Conservation (phyloP, 805 yeast species). For the Metschnikowia kofuensis region DNA sequence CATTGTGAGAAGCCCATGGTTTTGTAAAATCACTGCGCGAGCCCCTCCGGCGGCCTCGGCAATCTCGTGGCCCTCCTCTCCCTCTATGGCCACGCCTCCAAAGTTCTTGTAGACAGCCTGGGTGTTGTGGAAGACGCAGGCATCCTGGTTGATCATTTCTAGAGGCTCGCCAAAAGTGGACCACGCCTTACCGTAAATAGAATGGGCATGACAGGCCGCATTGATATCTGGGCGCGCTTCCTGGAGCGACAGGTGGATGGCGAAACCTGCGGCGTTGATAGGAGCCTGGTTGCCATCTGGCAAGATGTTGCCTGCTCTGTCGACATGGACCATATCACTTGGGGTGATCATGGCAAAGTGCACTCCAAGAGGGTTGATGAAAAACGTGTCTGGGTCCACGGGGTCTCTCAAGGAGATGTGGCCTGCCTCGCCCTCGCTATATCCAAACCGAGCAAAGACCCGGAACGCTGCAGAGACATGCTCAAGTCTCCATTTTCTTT, state of each 20-base stretch:
- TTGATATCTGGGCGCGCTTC: constrained; percentile 11
- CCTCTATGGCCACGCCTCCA: constrained; percentile 14
- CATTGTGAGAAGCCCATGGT: constrained; percentile 14
- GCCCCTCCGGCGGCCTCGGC: constrained; percentile 9
- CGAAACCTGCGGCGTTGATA: constrained; percentile 13
- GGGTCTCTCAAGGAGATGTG: constrained; percentile 14
- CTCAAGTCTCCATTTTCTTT: constrained; percentile 9
- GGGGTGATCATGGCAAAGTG: constrained; percentile 12
- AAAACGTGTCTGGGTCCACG: constrained; percentile 13
- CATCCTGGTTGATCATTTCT: constrained; percentile 13
- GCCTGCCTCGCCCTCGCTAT: constrained; percentile 12
- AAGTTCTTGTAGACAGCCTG: constrained; percentile 9
- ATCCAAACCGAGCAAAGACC: constrained; percentile 12
- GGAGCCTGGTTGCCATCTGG: constrained; percentile 12
- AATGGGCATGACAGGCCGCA: constrained; percentile 15
- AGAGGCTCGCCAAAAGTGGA: constrained; percentile 7
- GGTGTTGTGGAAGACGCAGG: constrained; percentile 8
- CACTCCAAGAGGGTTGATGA: constrained; percentile 12
- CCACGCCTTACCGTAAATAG: constrained; percentile 11
- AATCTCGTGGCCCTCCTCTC: constrained; percentile 9
- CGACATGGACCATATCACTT: constrained; percentile 10
- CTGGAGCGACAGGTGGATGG: constrained; percentile 10
- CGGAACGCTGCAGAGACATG: constrained; percentile 11
- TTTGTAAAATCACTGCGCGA: constrained; percentile 10
- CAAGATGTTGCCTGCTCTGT: constrained; percentile 5